Evolutionary conservation across 1,284 basidiomycete species (phyloP).

Genomic region (Marasmius fiardii): DNA sequence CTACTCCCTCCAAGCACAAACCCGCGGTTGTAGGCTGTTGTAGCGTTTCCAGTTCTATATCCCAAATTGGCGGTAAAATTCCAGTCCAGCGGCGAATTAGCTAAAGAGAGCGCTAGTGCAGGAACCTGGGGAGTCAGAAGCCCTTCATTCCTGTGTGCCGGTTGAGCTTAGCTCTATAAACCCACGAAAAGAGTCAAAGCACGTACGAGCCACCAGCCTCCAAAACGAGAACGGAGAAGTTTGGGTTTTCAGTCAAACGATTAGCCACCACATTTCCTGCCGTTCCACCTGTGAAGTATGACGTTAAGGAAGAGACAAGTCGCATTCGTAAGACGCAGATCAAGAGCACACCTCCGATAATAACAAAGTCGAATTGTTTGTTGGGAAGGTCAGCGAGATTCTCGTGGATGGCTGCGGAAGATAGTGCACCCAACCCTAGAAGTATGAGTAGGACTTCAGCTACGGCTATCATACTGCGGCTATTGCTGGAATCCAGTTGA

Average conservation of each 20-base stretch:
- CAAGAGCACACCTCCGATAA: background rate
- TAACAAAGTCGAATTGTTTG: background rate
- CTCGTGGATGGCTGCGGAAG: background rate
- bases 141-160: background rate
- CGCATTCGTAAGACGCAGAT: background rate
- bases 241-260: background rate
- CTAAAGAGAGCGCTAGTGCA: background rate
- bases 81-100: constrained; percentile 13
- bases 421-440: too few species aligned
- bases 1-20: constrained; percentile 28
- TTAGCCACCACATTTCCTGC: constrained; percentile 2
- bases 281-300: background rate
- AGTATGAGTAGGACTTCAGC: too few species aligned
- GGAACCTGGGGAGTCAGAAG: background rate
- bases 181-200: background rate
- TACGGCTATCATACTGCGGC: too few species aligned
- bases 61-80: constrained; percentile 26
- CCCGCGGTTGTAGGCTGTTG: constrained; percentile 22
- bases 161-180: background rate
- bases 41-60: constrained; percentile 14
- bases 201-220: constrained; percentile 1
- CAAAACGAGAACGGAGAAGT: background rate
- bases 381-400: background rate
- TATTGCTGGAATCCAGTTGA: too few species aligned
- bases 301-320: background rate